Conservation (phyloP, 2,329 filamentous ascomycete genomes). For the Ilyonectria destructans region DNA sequence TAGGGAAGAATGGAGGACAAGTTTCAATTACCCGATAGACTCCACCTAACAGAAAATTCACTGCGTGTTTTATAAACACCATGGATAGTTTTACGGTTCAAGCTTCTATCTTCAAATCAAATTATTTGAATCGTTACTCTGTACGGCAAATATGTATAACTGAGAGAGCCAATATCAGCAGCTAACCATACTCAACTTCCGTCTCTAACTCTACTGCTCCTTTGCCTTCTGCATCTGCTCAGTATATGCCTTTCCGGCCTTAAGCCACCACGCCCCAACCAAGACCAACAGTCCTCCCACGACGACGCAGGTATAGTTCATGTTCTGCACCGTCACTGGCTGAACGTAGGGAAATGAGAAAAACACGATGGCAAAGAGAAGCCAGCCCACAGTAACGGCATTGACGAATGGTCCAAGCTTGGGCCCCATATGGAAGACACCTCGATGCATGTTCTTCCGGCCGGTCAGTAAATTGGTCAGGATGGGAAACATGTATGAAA, state of each 20-base stretch:
- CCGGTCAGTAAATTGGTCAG: slow-evolving; percentile 60
- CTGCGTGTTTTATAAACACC: no score
- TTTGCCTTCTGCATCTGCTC: slow-evolving; percentile 56
- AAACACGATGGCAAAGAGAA: slow-evolving; percentile 60
- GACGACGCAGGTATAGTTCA: slow-evolving; percentile 67
- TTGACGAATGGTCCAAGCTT: slow-evolving; percentile 55
- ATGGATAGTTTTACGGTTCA: no score
- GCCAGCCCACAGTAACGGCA: slow-evolving; percentile 55
- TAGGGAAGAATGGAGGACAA: no score
- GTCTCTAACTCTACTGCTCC: slow-evolving; percentile 41
- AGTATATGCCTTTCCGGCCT: slow-evolving; percentile 58
- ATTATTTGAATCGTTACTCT: no score
- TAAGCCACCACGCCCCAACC: slow-evolving; percentile 61
- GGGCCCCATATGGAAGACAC: slow-evolving; percentile 57
- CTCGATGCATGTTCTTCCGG: slow-evolving; percentile 58
- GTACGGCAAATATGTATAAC: no score
- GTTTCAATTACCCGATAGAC: no score
- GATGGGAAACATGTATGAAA: slow-evolving; percentile 64
- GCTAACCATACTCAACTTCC: no score
- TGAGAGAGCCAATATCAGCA: no score
- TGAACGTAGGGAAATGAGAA: slow-evolving; percentile 62
- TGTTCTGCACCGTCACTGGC: slow-evolving; percentile 58
- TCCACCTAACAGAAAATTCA: no score
- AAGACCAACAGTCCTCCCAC: slow-evolving; percentile 58
- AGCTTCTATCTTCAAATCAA: no score